Conservation (phyloP, 2,329 filamentous ascomycete genomes). For the Fusarium buharicum region DNA sequence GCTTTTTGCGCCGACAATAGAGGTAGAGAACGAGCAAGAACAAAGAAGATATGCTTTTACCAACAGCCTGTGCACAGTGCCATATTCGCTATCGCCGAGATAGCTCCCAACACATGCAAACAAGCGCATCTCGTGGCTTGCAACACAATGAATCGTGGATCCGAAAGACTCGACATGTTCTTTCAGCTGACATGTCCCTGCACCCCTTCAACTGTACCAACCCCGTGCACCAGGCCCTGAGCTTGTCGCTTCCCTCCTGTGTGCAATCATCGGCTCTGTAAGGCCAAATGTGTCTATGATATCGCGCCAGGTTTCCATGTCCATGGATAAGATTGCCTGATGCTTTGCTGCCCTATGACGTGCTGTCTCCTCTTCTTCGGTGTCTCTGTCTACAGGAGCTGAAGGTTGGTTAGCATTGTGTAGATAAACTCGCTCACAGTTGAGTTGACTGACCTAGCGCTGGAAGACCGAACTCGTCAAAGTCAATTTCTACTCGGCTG, state of each 20-base stretch:
- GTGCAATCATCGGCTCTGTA: constrained; percentile 82
- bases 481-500: constrained; percentile 77
- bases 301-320: constrained; percentile 84
- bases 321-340: constrained; percentile 88
- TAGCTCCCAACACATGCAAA: constrained; percentile 3
- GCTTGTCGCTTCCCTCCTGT: constrained; percentile 71
- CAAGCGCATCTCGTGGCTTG: constrained; percentile 8
- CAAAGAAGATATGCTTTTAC: constrained; percentile 23
- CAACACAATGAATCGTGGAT: constrained; percentile 15
- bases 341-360: constrained; percentile 71
- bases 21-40: constrained; percentile 6
- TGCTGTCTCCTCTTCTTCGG: constrained; percentile 57
- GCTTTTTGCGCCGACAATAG: neutral
- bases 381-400: constrained; percentile 54
- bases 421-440: neutral
- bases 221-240: constrained; percentile 65
- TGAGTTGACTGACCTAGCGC: constrained; percentile 73
- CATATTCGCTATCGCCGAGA: constrained; percentile 19
- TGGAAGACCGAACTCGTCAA: constrained; percentile 79
- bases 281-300: constrained; percentile 82
- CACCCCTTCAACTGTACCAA: constrained; percentile 69
- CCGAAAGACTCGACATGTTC: constrained; percentile 2
- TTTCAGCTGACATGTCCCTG: neutral
- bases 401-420: constrained; percentile 27
- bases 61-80: constrained; percentile 10